A percentile compares a stretch with the other conserved stretches of the same genome.
These are phyloP conservation scores for Tulasnella sp. DNA, from an alignment of 768 basidiomycete genomes.

Conservation along the genomic window DNA sequence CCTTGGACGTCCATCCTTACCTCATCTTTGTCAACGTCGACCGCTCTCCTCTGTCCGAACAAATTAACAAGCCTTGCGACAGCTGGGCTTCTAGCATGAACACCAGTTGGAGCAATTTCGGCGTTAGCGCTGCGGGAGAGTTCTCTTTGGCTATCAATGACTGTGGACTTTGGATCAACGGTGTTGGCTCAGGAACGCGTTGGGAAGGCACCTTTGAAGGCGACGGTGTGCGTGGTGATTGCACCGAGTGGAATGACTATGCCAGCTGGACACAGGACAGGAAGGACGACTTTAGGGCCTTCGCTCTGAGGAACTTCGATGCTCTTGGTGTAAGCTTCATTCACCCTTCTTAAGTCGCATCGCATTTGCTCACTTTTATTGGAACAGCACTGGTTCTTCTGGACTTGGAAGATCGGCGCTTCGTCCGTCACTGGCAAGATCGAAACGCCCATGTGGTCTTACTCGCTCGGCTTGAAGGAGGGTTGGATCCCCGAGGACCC, in stretches of 20 bases:
- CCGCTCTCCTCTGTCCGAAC: slow-evolving; percentile 60
- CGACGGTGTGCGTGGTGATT: slow-evolving; percentile 53
- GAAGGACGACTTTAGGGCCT: slow-evolving; percentile 68
- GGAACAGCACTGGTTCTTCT: slow-evolving; percentile 90
- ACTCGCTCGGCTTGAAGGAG: slow-evolving; percentile 83
- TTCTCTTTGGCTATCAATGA: slow-evolving; percentile 49
- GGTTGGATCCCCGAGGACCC: slow-evolving; percentile 96
- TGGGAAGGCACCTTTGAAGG: slow-evolving; percentile 78
- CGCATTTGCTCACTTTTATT: neutral
- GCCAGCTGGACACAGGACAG: slow-evolving; percentile 61
- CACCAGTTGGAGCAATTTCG: slow-evolving; percentile 74
- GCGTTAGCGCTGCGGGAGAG: slow-evolving; percentile 83
- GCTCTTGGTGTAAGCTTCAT: slow-evolving; percentile 68
- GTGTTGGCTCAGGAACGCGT: slow-evolving; percentile 65
- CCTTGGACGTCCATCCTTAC: slow-evolving; percentile 88
- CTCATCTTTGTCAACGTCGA: slow-evolving; percentile 72
- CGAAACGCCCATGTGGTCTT: slow-evolving; percentile 90
- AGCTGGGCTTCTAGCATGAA: slow-evolving; percentile 77
- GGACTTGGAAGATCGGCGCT: slow-evolving; percentile 97
- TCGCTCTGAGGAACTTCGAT: slow-evolving; percentile 88
- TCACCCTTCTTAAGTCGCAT: neutral
- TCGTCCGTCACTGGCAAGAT: slow-evolving; percentile 71
- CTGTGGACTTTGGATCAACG: slow-evolving; percentile 49
- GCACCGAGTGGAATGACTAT: slow-evolving; percentile 74
- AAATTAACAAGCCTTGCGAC: slow-evolving; percentile 64